Percentiles rank a stretch among this genome's conserved stretches.
Conservation (phyloP, 768 basidiomycete genomes). For the Paxillus rubicundulus region DNA sequence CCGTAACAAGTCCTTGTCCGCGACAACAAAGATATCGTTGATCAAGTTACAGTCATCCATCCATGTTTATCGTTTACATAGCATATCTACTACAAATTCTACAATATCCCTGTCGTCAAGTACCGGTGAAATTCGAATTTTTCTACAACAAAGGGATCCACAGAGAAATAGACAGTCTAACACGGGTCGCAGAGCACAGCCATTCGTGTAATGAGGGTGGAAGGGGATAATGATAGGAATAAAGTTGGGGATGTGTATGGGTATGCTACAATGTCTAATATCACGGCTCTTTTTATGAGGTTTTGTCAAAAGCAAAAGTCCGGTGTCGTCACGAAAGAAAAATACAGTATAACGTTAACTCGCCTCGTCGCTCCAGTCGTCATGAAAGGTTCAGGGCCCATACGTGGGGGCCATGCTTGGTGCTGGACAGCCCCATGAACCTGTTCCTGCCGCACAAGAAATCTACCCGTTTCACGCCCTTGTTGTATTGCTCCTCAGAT, state of each 20-base stretch:
- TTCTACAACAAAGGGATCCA: background rate
- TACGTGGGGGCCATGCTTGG: constrained; percentile 34
- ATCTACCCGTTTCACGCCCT: constrained; percentile 55
- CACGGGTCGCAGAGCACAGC: too few relatives aligned
- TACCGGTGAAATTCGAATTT: background rate
- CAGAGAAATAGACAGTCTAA: background rate
- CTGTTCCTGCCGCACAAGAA: constrained; percentile 43
- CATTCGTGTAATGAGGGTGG: background rate
- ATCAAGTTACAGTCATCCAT: background rate
- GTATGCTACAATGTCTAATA: constrained; percentile 23
- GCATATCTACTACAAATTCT: constrained; percentile 22
- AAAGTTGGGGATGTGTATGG: constrained; percentile 6
- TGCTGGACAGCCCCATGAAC: constrained; percentile 48
- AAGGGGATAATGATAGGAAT: constrained; percentile 26
- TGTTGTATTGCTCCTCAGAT: constrained; percentile 39
- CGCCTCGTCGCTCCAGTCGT: background rate
- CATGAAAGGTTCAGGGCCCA: constrained; percentile 33
- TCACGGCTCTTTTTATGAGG: constrained; percentile 10
- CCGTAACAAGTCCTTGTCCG: background rate
- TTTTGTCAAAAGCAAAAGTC: constrained; percentile 14
- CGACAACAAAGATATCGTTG: background rate
- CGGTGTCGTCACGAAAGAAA: constrained; percentile 1
- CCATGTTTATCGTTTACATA: constrained; percentile 12
- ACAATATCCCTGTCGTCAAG: constrained; percentile 9
- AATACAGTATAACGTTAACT: constrained; percentile 29